These are phyloP conservation scores for Pseudogymnoascus sp. DNA, from an alignment of 2,329 filamentous ascomycete species.

Conservation along the genomic window DNA sequence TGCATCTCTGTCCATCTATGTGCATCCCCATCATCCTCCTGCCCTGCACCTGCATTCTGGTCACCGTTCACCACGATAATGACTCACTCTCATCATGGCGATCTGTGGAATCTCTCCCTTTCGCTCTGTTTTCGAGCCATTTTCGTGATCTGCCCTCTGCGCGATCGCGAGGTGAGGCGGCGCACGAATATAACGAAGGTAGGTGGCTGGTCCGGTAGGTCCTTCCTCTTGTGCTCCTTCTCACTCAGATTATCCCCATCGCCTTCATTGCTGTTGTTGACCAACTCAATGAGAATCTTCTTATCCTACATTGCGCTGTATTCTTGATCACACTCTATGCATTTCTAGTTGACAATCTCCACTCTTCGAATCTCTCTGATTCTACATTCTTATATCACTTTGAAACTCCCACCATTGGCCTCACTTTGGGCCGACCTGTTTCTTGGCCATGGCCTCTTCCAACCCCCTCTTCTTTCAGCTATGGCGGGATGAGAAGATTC, in stretches of 20 bases:
- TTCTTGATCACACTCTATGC: not conserved
- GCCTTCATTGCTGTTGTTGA: constrained; percentile 7
- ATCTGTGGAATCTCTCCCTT: constrained; percentile 8
- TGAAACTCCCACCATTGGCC: not conserved
- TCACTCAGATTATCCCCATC: constrained; percentile 2
- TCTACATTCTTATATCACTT: not conserved
- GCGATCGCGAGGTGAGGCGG: constrained; percentile 4
- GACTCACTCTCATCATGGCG: constrained; percentile 7
- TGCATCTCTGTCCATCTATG: not conserved
- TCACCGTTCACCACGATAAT: constrained; percentile 4
- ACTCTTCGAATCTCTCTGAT: not conserved
- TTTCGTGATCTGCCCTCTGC: constrained; percentile 7
- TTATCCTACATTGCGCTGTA: not conserved
- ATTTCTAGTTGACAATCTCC: constrained; percentile 4
- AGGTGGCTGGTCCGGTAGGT: constrained; percentile 1
- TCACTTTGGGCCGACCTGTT: constrained; percentile 12
- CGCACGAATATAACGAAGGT: constrained; percentile 8
- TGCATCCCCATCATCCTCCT: not conserved
- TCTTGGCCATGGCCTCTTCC: constrained; percentile 23
- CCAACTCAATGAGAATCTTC: constrained; percentile 1
- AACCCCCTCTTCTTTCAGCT: constrained; percentile 26
- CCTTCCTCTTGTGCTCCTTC: not conserved
- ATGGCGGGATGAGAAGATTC: constrained; percentile 27
- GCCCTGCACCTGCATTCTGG: not conserved
- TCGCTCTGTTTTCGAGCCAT: constrained; percentile 5